Percentiles rank a stretch among this genome's conserved stretches.
These are phyloP conservation scores for Lupinus albus DNA, from an alignment of 306 rosid species.

Conservation along the genomic window DNA sequence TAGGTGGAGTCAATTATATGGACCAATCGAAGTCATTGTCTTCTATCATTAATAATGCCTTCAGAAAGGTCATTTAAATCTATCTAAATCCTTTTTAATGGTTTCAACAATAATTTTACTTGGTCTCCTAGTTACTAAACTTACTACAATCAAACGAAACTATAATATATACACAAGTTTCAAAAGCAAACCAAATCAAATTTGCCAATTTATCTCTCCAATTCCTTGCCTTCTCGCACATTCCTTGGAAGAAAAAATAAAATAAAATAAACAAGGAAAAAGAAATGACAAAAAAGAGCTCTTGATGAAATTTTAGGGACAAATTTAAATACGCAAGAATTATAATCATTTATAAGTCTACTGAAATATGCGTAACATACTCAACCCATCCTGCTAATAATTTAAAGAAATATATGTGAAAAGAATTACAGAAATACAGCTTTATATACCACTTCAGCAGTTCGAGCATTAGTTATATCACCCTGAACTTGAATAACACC, in stretches of 20 bases:
- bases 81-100: neutral
- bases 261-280: neutral
- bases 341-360: slow-evolving; percentile 3
- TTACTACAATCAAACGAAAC: neutral
- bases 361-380: neutral
- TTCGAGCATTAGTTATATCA: slow-evolving; percentile 93
- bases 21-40: no score
- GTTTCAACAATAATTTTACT: neutral
- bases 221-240: neutral
- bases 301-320: slow-evolving; percentile 7
- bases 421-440: slow-evolving; percentile 19
- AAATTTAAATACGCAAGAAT: neutral
- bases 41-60: no score
- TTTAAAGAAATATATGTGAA: neutral
- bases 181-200: slow-evolving; percentile 1
- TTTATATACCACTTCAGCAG: slow-evolving; percentile 78
- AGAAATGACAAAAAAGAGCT: neutral
- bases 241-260: neutral
- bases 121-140: neutral
- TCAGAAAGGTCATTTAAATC: neutral
- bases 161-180: neutral
- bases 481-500: slow-evolving; percentile 99
- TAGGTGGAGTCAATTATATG: no score
- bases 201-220: slow-evolving; percentile 8
- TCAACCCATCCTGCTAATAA: slow-evolving; percentile 3